phyloP scores from a whole-genome alignment of 78 protist genomes.

The Polysphondylium violaceum region DNA sequence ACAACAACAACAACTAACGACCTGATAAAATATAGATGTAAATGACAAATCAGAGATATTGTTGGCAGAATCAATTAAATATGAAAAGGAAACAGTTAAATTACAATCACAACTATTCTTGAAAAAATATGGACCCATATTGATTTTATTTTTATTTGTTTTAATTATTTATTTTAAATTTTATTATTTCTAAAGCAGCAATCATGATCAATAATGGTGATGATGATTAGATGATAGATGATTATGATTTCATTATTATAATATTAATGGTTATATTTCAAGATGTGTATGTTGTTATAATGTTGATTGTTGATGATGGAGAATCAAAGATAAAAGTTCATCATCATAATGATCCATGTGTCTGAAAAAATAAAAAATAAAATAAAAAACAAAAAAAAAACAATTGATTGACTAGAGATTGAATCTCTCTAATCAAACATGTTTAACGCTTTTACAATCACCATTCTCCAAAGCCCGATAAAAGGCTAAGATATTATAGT shows the following conservation, averaged over 20 bases:
- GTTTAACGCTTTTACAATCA: too few relatives aligned
- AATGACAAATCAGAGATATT: slow-evolving; percentile 44
- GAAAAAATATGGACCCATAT: slow-evolving; percentile 34
- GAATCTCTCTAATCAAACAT: too few relatives aligned
- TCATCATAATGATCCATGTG: neutral
- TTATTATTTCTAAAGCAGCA: slow-evolving; percentile 11
- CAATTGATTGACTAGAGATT: too few relatives aligned
- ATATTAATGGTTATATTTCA: neutral
- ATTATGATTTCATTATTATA: neutral
- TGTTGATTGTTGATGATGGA: too few relatives aligned
- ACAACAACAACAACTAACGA: neutral
- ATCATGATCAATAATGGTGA: too few relatives aligned
- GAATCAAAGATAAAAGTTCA: too few relatives aligned
- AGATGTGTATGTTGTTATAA: too few relatives aligned
- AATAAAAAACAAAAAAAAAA: neutral
- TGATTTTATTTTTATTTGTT: neutral
- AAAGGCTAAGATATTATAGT: too few relatives aligned
- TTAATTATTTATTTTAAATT: slow-evolving; percentile 7
- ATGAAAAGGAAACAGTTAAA: slow-evolving; percentile 47
- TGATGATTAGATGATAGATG: neutral
- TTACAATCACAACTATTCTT: slow-evolving; percentile 37
- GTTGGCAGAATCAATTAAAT: slow-evolving; percentile 51
- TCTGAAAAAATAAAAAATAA: neutral
- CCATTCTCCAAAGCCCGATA: too few relatives aligned
- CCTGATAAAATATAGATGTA: slow-evolving; percentile 11